Evolutionary conservation across 2,329 filamentous ascomycete genomes (phyloP), one percentile per base, ranked within the genome.

Genomic region (Helotiales sp.): DNA sequence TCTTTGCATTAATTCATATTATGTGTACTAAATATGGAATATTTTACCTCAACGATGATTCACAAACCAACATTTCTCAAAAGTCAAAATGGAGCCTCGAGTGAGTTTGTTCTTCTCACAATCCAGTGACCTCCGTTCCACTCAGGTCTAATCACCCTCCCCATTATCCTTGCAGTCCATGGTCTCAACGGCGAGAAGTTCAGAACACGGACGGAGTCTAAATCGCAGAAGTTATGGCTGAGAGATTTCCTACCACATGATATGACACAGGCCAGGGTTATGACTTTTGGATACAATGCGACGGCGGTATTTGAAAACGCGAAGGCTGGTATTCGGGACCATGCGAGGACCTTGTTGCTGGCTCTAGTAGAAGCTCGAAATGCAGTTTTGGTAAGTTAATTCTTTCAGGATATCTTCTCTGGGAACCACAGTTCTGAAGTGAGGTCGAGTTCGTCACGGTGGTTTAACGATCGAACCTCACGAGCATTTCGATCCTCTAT

Each of bases 261-360:
- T 47, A 58, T 80, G 17, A 72, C 73, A 5, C 73, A 74, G 49
- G 75, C 77, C 32, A 73, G 79, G 43, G 75, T 80, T 8, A 69
- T 79, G 40, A 74, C 68, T 32, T 80, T 75, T 64, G 78, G 79
- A 30, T 80, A 81, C 65, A 73, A 80, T 63, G 69, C 70, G 57
- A 74, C 76, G 15, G 50, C 70, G 0, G 65, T 64, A 6, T 70
- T 72, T 30, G 61, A 62, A 5, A 57, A 52, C 6, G 55, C 60
- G 3, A 64, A 32, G 11, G 66, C 65, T 17, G 65, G 71, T 6
- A 63, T 70, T 20, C 20, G 34, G 4, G 70, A 71, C 13, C 69
- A 70, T 69, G 68, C 71, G n/a, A 49, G 65, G 28, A 63, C 65
- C 26, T 58, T 71, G 28, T 22, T 72, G 49, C 22, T 45, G 4